Conservation (phyloP, 805 yeast genomes). For the Zygoascus tannicola region DNA sequence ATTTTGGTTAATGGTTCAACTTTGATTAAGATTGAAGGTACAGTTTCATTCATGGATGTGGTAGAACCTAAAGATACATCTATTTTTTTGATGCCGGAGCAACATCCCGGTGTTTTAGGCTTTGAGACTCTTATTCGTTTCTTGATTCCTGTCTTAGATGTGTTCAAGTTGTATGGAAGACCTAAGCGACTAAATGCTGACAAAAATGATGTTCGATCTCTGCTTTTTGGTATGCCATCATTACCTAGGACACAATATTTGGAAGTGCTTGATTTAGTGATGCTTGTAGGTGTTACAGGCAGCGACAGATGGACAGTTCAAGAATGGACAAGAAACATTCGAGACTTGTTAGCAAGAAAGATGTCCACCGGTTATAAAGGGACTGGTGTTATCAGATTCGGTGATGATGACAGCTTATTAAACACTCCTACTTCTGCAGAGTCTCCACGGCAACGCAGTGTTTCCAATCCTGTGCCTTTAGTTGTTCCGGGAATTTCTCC, state of each 20-base stretch:
- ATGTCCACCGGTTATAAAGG: slow-evolving; percentile 39
- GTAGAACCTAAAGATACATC: slow-evolving; percentile 44
- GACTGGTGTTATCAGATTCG: slow-evolving; percentile 24
- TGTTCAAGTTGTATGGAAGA: slow-evolving; percentile 73
- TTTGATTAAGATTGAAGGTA: slow-evolving; percentile 81
- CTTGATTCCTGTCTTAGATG: slow-evolving; percentile 63
- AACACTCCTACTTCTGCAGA: background rate
- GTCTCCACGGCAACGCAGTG: slow-evolving; percentile 9
- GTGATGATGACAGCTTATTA: background rate
- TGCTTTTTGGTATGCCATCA: slow-evolving; percentile 75
- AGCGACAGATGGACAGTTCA: slow-evolving; percentile 41
- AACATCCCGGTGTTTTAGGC: slow-evolving; percentile 75
- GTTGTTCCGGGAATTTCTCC: slow-evolving; percentile 1
- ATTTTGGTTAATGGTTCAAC: slow-evolving; percentile 77
- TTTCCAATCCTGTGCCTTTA: slow-evolving; percentile 14
- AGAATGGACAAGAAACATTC: slow-evolving; percentile 54
- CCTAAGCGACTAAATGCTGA: slow-evolving; percentile 69
- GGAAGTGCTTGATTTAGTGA: slow-evolving; percentile 49
- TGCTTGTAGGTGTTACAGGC: slow-evolving; percentile 32
- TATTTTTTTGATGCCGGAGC: slow-evolving; percentile 74
- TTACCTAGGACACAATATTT: slow-evolving; percentile 69
- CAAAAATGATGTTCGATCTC: slow-evolving; percentile 52
- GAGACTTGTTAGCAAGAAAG: slow-evolving; percentile 46
- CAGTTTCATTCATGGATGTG: slow-evolving; percentile 36
- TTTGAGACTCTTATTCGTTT: slow-evolving; percentile 78